A percentile compares a stretch with the other conserved stretches of the same genome.
Conservation (phyloP, 2,329 filamentous ascomycete genomes). For the Phyllosticta paracitricarpa region DNA sequence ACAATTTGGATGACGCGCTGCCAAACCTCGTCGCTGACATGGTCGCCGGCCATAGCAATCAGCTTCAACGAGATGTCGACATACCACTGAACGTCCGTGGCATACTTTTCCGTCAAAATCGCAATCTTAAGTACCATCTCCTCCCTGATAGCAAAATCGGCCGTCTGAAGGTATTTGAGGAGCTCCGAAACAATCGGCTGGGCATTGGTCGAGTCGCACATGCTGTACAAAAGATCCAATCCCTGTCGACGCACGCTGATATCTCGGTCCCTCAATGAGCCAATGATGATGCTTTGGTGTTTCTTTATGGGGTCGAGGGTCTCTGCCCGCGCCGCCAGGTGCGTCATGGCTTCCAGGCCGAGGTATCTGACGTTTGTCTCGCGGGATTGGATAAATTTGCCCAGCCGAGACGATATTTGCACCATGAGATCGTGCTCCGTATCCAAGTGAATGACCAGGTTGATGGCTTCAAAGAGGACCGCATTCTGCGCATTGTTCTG, state of each 20-base stretch:
- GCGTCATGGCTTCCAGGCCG: conserved; percentile 94
- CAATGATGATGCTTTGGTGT: conserved; percentile 91
- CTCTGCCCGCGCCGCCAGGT: conserved; percentile 86
- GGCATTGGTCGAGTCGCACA: conserved; percentile 96
- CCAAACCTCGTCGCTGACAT: conserved; percentile 98
- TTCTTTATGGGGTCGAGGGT: conserved; percentile 96
- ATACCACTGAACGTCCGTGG: conserved; percentile 98
- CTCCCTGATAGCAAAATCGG: conserved; percentile 94
- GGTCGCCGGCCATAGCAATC: conserved; percentile 93
- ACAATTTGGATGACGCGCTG: conserved; percentile 98
- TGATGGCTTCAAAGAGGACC: conserved; percentile 95
- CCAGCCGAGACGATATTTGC: conserved; percentile 81
- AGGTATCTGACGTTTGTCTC: conserved; percentile 97
- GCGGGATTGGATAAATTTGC: conserved; percentile 90
- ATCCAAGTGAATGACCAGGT: conserved; percentile 93
- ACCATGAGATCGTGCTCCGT: conserved; percentile 93
- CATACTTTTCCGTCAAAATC: conserved; percentile 96
- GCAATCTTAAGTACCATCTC: conserved; percentile 99
- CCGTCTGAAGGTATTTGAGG: conserved; percentile 86
- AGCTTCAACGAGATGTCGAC: conserved; percentile 93
- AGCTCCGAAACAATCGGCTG: conserved; percentile 89
- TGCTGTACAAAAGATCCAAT: conserved; percentile 94
- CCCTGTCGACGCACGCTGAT: conserved; percentile 96
- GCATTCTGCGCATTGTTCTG: conserved; percentile 99
- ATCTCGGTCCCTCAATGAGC: conserved; percentile 86